Evolutionary conservation across 192 early-diverging fungal genomes (phyloP).

Genomic region (Backusella parvicylindrica): DNA sequence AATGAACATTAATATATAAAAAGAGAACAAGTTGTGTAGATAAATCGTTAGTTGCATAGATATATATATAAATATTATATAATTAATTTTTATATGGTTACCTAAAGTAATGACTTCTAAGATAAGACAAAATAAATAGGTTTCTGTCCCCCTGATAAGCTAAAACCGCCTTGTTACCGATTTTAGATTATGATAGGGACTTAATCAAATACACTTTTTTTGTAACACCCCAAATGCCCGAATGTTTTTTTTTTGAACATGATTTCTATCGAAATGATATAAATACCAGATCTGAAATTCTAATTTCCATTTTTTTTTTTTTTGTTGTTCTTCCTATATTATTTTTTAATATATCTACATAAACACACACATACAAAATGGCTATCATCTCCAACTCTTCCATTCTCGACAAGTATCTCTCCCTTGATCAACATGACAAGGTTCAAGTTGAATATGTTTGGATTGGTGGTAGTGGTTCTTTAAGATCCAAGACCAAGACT

Average conservation of each 20-base stretch:
- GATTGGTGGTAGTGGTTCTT: slow-evolving; percentile 43
- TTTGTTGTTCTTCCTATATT: not conserved
- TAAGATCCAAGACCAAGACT: slow-evolving; percentile 51
- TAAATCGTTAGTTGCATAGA: not conserved
- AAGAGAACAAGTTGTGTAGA: not conserved
- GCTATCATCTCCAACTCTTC: slow-evolving; percentile 32
- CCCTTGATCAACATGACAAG: slow-evolving; percentile 43
- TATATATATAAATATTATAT: not conserved
- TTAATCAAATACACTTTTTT: not conserved
- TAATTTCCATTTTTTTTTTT: not conserved
- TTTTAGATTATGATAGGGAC: slow-evolving; percentile 3
- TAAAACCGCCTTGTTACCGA: not conserved
- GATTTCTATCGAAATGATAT: slow-evolving; percentile 1
- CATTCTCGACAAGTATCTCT: slow-evolving; percentile 48
- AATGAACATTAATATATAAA: not conserved
- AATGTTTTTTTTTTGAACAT: not conserved
- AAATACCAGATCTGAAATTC: not conserved
- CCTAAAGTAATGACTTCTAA: not conserved
- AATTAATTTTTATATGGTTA: not conserved
- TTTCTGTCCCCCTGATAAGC: slow-evolving; percentile 1
- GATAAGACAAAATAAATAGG: not conserved
- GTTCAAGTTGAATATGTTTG: slow-evolving; percentile 54
- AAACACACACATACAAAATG: slow-evolving; percentile 2
- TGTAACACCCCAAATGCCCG: not conserved
- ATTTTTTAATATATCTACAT: not conserved